Evolutionary conservation across 495 filamentous ascomycete genomes (phyloP).

Genomic region (Bryoglossum gracile): DNA sequence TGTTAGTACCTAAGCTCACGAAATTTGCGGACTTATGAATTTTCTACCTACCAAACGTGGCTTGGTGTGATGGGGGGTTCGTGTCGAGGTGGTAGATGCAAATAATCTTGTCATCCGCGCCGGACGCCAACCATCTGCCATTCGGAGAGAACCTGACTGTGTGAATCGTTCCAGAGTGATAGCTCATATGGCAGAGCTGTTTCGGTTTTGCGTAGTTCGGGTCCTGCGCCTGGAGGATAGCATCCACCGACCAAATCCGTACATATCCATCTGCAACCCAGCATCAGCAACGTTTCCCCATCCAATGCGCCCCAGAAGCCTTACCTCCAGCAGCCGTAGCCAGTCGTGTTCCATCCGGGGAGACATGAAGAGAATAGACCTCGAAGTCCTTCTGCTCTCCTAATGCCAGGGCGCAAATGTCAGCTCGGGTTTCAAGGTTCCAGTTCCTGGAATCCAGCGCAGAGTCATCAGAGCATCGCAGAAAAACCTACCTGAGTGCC

Average conservation of each 20-base stretch:
- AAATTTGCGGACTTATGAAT: constrained; percentile 4
- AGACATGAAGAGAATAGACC: constrained; percentile 95
- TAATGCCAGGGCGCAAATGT: constrained; percentile 27
- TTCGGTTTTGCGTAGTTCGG: constrained; percentile 67
- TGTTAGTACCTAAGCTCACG: constrained; percentile 11
- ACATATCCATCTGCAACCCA: constrained; percentile 75
- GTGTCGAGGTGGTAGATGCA: constrained; percentile 89
- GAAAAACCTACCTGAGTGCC: constrained; percentile 64
- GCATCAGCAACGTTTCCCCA: constrained; percentile 11
- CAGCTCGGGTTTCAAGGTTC: constrained; percentile 10
- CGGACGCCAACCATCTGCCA: constrained; percentile 87
- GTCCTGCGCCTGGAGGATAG: constrained; percentile 73
- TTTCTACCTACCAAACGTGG: constrained; percentile 59
- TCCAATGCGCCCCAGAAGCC: constrained; percentile 21
- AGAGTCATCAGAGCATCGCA: background rate
- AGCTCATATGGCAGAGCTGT: constrained; percentile 95
- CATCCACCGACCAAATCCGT: constrained; percentile 93
- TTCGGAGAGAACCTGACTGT: constrained; percentile 93
- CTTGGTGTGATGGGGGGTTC: constrained; percentile 62
- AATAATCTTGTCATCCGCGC: constrained; percentile 97
- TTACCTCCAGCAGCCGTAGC: constrained; percentile 90
- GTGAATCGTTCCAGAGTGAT: constrained; percentile 95
- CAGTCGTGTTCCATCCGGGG: constrained; percentile 82
- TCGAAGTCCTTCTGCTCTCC: constrained; percentile 96
- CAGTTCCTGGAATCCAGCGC: background rate